Percentiles rank a stretch among this genome's conserved stretches.
Evolutionary conservation across 2,329 filamentous ascomycete genomes (phyloP).

Genomic region (Phyllosticta capitalensis): DNA sequence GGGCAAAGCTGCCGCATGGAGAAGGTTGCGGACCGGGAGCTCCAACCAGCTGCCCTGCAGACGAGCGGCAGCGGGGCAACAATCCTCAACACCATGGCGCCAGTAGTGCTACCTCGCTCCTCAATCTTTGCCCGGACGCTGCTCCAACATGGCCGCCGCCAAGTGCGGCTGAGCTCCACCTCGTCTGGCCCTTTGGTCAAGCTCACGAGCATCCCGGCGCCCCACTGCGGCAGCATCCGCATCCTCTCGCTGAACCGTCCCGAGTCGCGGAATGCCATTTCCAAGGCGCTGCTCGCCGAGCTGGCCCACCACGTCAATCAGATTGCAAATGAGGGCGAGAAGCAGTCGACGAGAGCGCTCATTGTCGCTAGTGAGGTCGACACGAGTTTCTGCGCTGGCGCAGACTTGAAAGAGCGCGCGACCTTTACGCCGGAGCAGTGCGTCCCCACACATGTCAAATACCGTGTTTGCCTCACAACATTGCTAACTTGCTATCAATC

Average conservation of each 20-base stretch:
- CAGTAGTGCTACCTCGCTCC: slow-evolving; percentile 2
- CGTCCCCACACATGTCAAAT: slow-evolving; percentile 20
- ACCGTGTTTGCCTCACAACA: slow-evolving; percentile 3
- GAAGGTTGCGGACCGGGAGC: neutral
- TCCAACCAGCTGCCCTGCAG: neutral
- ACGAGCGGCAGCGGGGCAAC: slow-evolving; percentile 1
- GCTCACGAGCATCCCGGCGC: slow-evolving; percentile 65
- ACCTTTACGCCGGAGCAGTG: slow-evolving; percentile 72
- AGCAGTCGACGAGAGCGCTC: slow-evolving; percentile 62
- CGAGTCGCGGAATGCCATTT: slow-evolving; percentile 82
- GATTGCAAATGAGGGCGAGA: slow-evolving; percentile 51
- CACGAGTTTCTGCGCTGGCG: slow-evolving; percentile 82
- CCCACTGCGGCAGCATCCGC: slow-evolving; percentile 73
- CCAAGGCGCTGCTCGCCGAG: slow-evolving; percentile 61
- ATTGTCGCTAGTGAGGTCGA: slow-evolving; percentile 81
- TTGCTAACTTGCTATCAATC: slow-evolving; percentile 6
- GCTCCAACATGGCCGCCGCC: neutral
- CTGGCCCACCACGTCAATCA: slow-evolving; percentile 64
- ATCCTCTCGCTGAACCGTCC: slow-evolving; percentile 83
- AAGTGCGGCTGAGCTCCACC: slow-evolving; percentile 7
- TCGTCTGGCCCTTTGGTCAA: slow-evolving; percentile 46
- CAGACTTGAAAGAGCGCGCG: slow-evolving; percentile 81
- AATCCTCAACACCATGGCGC: slow-evolving; percentile 3
- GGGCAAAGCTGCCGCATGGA: neutral
- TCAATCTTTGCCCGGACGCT: slow-evolving; percentile 2